Percentiles rank a stretch among this genome's conserved stretches.
Conservation (phyloP, 495 filamentous ascomycete genomes). For the Penicillium silybi region DNA sequence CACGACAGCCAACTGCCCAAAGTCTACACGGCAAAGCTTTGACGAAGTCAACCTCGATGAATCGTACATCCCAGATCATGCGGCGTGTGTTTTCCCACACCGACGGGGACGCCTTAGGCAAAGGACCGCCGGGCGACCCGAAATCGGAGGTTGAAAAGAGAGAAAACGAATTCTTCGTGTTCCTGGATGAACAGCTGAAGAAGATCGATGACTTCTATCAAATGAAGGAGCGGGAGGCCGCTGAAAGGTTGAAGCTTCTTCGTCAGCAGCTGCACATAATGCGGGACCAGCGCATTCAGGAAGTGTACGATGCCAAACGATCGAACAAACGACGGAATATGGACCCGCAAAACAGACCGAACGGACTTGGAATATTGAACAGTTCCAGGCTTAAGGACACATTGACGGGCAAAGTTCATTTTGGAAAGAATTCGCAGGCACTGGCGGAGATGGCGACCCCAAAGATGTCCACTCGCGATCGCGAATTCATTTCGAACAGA, state of each 20-base stretch:
- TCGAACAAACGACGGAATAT: neutral
- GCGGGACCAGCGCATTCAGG: slow-evolving; percentile 70
- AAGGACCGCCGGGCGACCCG: slow-evolving; percentile 36
- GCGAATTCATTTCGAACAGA: slow-evolving; percentile 28
- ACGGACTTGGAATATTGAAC: slow-evolving; percentile 24
- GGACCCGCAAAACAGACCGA: slow-evolving; percentile 12
- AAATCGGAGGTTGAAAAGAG: slow-evolving; percentile 51
- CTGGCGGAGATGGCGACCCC: slow-evolving; percentile 51
- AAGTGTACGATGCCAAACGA: slow-evolving; percentile 47
- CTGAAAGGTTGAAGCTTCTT: slow-evolving; percentile 61
- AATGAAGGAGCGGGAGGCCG: slow-evolving; percentile 75
- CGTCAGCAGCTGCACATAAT: slow-evolving; percentile 83
- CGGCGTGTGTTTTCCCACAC: slow-evolving; percentile 34
- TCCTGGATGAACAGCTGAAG: slow-evolving; percentile 71
- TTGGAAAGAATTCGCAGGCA: slow-evolving; percentile 57
- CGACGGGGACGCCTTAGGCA: slow-evolving; percentile 27
- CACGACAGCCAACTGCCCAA: slow-evolving; percentile 9
- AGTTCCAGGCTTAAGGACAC: slow-evolving; percentile 23
- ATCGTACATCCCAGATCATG: slow-evolving; percentile 30
- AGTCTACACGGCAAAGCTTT: slow-evolving; percentile 12
- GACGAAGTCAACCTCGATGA: slow-evolving; percentile 13
- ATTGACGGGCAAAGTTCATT: slow-evolving; percentile 29
- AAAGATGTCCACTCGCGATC: slow-evolving; percentile 26
- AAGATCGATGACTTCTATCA: slow-evolving; percentile 87
- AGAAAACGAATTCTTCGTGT: slow-evolving; percentile 74